Conservation (phyloP, 2,329 filamentous ascomycete genomes). For the Paracorniculantispora psalliotae region DNA sequence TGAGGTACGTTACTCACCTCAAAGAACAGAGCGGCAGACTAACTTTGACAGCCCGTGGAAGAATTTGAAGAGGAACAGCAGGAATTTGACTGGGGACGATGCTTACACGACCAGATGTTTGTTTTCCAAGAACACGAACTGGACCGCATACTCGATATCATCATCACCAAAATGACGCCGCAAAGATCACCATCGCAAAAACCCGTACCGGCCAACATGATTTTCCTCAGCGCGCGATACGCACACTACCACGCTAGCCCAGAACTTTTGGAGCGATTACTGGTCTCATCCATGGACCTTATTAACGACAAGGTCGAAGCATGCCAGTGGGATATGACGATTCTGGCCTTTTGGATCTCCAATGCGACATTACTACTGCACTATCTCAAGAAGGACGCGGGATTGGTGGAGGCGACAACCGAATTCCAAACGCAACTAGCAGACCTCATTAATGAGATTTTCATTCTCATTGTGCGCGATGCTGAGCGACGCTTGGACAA, state of each 20-base stretch:
- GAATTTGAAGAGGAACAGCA: constrained; percentile 85
- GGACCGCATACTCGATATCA: constrained; percentile 84
- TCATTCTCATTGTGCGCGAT: constrained; percentile 93
- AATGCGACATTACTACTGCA: constrained; percentile 94
- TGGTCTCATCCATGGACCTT: constrained; percentile 85
- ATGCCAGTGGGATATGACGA: constrained; percentile 99
- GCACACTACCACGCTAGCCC: constrained; percentile 92
- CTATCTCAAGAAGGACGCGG: constrained; percentile 91
- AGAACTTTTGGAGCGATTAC: constrained; percentile 74
- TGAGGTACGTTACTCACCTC: constrained; percentile 54
- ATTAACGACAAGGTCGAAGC: constrained; percentile 96
- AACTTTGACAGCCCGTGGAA: constrained; percentile 53
- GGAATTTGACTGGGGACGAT: constrained; percentile 93
- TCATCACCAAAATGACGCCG: constrained; percentile 97
- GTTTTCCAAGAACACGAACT: constrained; percentile 96
- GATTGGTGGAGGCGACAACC: constrained; percentile 71
- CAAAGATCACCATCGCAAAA: constrained; percentile 96
- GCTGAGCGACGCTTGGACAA: constrained; percentile 95
- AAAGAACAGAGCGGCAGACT: constrained; percentile 17
- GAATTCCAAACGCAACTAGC: constrained; percentile 91
- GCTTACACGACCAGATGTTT: constrained; percentile 98
- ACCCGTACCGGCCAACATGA: constrained; percentile 92
- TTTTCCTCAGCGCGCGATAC: constrained; percentile 92
- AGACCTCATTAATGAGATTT: constrained; percentile 96
- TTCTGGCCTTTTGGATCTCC: constrained; percentile 97